Base-by-base conservation (phyloP, 1,139 yeast species). In the Protomyces pachydermus region DNA sequence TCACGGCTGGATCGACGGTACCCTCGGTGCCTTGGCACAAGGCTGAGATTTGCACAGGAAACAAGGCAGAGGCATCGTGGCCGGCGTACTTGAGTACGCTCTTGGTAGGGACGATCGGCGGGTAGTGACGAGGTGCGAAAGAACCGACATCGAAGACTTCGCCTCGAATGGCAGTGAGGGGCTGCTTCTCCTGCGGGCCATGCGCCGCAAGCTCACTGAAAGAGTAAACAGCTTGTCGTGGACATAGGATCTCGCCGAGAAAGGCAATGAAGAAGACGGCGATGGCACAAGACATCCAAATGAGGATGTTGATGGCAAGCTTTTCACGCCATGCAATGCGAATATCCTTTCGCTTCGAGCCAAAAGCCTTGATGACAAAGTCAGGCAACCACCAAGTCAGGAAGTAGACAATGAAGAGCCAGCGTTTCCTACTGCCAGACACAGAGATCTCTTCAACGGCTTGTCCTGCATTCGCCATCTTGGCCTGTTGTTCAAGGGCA, bases 241-340 rank as follows among this genome's bases (percentile, higher is more conserved):
- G 80, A 65, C 80, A 77, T 37, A 77, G 71, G 48, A 77, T 71
- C 57, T 74, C 72, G 2, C 80, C 79, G 68, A 77, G 74, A 1
- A 78, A 79, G 60, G 78, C 74, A 58, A 78, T 70, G 62, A 77
- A 73, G 23, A 77, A 68, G 62, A 76, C 74, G 52, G 75, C 71
- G 9, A 71, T 68, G 2, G 70, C 70, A 65, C 80, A 77, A 39
- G 76, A 65, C 4, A 74, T 66, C 80, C 80, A 78, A 55, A 77
- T 77, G 67, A 77, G 71, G 68, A 77, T 25, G 60, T 78, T 78
- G 68, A 77, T 77, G 4, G 80, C 78, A 34, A 77, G 66, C 69
- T 77, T 77, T 64, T 77, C 80, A 52, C 80, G 69, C 80, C 80
- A 77, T 0, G 80, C 80, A 9, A 74, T 68, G 16, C 79, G 75